These are phyloP conservation scores for Beauveria varroae DNA, from an alignment of 2,329 filamentous ascomycete species.

Conservation along the genomic window DNA sequence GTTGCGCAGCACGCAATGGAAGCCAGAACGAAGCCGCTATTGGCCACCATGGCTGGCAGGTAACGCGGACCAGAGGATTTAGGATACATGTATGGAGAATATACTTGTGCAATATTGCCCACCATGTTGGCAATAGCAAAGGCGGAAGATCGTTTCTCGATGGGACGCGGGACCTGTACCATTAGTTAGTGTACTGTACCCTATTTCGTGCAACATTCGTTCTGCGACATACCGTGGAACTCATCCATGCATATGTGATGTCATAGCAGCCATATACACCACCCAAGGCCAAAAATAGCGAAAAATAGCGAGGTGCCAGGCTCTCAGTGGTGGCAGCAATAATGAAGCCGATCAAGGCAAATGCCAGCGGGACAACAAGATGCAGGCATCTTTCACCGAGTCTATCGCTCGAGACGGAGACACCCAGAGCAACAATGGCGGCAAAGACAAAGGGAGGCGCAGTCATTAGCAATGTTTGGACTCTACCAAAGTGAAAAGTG, in stretches of 20 bases:
- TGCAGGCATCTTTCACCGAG: slow-evolving; percentile 67
- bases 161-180: slow-evolving; percentile 51
- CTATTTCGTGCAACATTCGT: neutral
- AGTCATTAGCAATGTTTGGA: slow-evolving; percentile 55
- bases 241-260: slow-evolving; percentile 12
- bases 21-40: slow-evolving; percentile 56
- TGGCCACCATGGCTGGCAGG: slow-evolving; percentile 49
- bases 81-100: slow-evolving; percentile 41
- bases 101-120: slow-evolving; percentile 49
- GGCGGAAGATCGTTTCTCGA: slow-evolving; percentile 57
- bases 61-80: slow-evolving; percentile 35
- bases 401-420: slow-evolving; percentile 63
- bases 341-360: slow-evolving; percentile 59
- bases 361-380: slow-evolving; percentile 51
- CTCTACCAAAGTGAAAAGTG: slow-evolving; percentile 55
- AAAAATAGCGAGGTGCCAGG: slow-evolving; percentile 51
- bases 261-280: slow-evolving; percentile 12
- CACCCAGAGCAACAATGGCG: slow-evolving; percentile 53
- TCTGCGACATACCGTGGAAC: slow-evolving; percentile 17
- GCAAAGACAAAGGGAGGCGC: slow-evolving; percentile 58
- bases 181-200: neutral
- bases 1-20: slow-evolving; percentile 40
- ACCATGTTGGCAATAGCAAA: slow-evolving; percentile 62
- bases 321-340: slow-evolving; percentile 55
- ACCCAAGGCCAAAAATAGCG: slow-evolving; percentile 7